Percentiles rank a stretch among this genome's conserved stretches.
Evolutionary conservation across 495 filamentous ascomycete species (phyloP).

Genomic region (Trichoderma erinaceum): DNA sequence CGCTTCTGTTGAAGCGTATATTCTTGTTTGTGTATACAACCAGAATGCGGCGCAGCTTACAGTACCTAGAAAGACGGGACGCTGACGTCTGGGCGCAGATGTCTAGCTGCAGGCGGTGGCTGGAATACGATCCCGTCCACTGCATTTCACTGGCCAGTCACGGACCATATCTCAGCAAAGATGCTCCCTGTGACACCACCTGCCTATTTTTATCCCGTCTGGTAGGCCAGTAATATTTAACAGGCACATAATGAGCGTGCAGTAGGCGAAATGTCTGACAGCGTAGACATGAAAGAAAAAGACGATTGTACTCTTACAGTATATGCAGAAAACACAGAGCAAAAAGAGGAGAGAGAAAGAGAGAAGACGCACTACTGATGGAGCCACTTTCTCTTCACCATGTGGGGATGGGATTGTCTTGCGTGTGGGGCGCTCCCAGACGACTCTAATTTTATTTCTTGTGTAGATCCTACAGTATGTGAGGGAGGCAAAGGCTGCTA

Average conservation of each 20-base stretch:
- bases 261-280: too few species aligned
- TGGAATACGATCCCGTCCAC: conserved; percentile 1
- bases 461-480: background rate
- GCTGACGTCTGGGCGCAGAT: background rate
- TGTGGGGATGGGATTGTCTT: conserved; percentile 2
- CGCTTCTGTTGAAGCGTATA: too few species aligned
- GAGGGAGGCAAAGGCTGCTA: background rate
- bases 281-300: too few species aligned
- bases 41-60: background rate
- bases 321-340: too few species aligned
- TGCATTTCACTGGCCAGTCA: background rate
- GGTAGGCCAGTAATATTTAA: too few species aligned
- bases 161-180: background rate
- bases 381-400: background rate
- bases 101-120: background rate
- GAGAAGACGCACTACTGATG: background rate
- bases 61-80: too few species aligned
- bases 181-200: background rate
- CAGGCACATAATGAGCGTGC: too few species aligned
- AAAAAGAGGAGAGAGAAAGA: background rate
- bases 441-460: background rate
- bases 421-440: conserved; percentile 6
- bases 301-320: too few species aligned
- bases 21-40: background rate
- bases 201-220: background rate